Conservation (phyloP, 306 rosid species). For the Ammopiptanthus mongolicus region DNA sequence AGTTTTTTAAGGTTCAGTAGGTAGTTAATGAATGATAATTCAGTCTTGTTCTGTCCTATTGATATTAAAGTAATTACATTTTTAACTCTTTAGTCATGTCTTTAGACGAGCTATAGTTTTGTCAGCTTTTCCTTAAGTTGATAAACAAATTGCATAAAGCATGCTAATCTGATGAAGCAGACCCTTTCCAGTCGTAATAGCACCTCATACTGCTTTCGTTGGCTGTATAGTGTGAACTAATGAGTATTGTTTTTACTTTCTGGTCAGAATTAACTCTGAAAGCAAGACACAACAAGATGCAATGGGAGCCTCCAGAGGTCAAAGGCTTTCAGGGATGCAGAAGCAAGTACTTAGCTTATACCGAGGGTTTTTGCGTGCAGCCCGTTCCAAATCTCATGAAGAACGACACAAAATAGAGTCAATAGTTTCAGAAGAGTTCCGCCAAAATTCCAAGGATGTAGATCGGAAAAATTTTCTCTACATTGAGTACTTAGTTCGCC, state of each 20-base stretch:
- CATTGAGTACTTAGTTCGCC: slow-evolving; percentile 81
- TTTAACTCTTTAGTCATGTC: background rate
- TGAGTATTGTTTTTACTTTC: background rate
- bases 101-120: background rate
- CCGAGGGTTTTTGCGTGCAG: slow-evolving; percentile 73
- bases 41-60: background rate
- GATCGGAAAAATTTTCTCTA: slow-evolving; percentile 68
- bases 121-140: background rate
- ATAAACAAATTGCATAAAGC: background rate
- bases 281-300: slow-evolving; percentile 1
- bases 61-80: background rate
- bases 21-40: background rate
- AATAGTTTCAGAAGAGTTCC: slow-evolving; percentile 60
- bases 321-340: slow-evolving; percentile 84
- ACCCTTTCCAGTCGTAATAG: background rate
- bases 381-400: slow-evolving; percentile 56
- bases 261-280: background rate
- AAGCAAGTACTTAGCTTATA: slow-evolving; percentile 75
- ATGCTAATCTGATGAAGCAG: background rate
- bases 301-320: slow-evolving; percentile 46
- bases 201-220: background rate
- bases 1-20: background rate
- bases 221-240: background rate
- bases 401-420: slow-evolving; percentile 62
- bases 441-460: slow-evolving; percentile 48